These are phyloP conservation scores for Quercus parvula DNA, from an alignment of 306 rosid species.

Conservation along the genomic window DNA sequence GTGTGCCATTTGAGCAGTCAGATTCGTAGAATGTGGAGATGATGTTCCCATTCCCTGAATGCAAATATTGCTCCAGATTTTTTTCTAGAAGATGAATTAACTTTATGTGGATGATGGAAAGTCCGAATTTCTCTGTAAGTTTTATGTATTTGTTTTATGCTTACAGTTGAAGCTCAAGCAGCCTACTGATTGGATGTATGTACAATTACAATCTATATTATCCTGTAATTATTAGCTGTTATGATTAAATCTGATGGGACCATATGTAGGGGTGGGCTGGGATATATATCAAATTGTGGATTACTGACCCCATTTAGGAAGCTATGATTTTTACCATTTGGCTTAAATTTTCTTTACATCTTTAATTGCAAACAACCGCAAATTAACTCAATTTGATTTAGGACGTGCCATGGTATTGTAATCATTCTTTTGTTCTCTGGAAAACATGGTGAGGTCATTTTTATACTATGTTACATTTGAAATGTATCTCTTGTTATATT, in stretches of 20 bases:
- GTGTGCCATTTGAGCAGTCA: constrained; percentile 83
- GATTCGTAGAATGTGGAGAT: constrained; percentile 21
- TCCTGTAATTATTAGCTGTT: background rate
- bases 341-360: background rate
- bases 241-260: background rate
- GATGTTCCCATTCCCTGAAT: background rate
- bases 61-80: background rate
- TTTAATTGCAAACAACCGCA: background rate
- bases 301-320: background rate
- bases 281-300: background rate
- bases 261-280: background rate
- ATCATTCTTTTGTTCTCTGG: background rate
- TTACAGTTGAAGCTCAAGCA: background rate
- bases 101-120: background rate
- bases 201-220: background rate
- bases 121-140: background rate
- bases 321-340: background rate
- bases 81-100: background rate
- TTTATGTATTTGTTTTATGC: background rate
- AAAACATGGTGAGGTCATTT: background rate
- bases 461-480: background rate
- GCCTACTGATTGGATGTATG: background rate
- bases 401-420: background rate
- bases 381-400: background rate
- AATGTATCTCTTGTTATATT: background rate